These are phyloP conservation scores for Fusarium globosum DNA, from an alignment of 2,329 filamentous ascomycete species.

Conservation along the genomic window DNA sequence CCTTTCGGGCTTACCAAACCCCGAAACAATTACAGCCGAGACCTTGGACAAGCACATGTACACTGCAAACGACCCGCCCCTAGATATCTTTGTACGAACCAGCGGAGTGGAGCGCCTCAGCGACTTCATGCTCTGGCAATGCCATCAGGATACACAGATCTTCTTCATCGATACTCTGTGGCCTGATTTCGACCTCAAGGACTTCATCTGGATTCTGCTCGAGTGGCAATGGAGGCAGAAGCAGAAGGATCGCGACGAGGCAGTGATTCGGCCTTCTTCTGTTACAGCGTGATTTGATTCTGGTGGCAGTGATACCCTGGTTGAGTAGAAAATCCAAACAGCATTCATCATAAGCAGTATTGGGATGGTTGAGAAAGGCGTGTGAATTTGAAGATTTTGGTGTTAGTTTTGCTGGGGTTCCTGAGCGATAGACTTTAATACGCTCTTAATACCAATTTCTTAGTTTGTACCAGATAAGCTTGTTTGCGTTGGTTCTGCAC, in stretches of 20 bases:
- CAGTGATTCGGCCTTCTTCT: constrained; percentile 49
- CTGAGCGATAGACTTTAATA: constrained; percentile 1
- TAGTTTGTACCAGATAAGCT: not conserved
- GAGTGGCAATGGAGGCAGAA: constrained; percentile 84
- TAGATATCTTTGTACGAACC: constrained; percentile 91
- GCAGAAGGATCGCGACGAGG: constrained; percentile 64
- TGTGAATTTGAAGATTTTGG: constrained; percentile 2
- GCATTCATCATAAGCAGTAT: constrained; percentile 8
- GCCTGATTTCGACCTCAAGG: constrained; percentile 95
- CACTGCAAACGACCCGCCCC: constrained; percentile 83
- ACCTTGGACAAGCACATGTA: constrained; percentile 89
- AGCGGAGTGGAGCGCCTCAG: constrained; percentile 93
- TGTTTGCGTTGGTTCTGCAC: not conserved
- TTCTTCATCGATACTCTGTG: constrained; percentile 93
- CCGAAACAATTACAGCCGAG: constrained; percentile 86
- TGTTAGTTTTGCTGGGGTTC: constrained; percentile 4
- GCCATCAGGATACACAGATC: constrained; percentile 90
- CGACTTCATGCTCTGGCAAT: constrained; percentile 99
- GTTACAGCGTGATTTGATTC: constrained; percentile 42
- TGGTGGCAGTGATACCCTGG: constrained; percentile 38
- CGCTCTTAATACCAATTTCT: constrained; percentile 2
- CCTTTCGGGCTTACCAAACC: constrained; percentile 68
- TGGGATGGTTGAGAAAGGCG: constrained; percentile 5
- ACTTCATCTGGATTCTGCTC: constrained; percentile 90
- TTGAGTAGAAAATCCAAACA: constrained; percentile 25